Conservation (phyloP, 768 basidiomycete genomes). For the Thelephora aurantiotincta region DNA sequence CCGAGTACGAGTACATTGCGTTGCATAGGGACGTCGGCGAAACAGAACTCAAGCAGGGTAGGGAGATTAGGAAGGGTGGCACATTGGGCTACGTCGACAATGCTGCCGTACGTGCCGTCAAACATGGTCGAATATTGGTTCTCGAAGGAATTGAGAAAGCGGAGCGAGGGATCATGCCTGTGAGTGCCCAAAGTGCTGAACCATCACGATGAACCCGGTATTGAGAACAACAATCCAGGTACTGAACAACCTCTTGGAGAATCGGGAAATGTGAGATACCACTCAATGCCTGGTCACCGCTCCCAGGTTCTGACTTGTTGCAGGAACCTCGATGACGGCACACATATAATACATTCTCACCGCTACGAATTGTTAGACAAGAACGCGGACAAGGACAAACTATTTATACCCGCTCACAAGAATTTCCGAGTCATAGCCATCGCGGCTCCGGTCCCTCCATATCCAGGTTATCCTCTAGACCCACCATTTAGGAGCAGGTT, state of each 20-base stretch:
- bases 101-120: slow-evolving; percentile 50
- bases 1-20: slow-evolving; percentile 56
- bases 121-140: slow-evolving; percentile 48
- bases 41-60: slow-evolving; percentile 57
- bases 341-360: slow-evolving; percentile 53
- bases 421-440: slow-evolving; percentile 59
- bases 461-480: slow-evolving; percentile 49
- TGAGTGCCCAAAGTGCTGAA: slow-evolving; percentile 15
- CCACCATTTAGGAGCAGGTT: slow-evolving; percentile 59
- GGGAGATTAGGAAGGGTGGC: slow-evolving; percentile 48
- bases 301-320: background rate
- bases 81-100: slow-evolving; percentile 57
- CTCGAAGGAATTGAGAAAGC: slow-evolving; percentile 62
- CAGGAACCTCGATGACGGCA: slow-evolving; percentile 58
- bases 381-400: slow-evolving; percentile 14
- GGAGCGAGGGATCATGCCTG: slow-evolving; percentile 61
- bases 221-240: slow-evolving; percentile 12
- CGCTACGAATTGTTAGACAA: slow-evolving; percentile 36
- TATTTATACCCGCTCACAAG: slow-evolving; percentile 51
- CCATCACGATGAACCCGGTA: background rate
- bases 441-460: slow-evolving; percentile 54
- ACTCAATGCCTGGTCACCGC: background rate
- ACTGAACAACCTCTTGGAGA: slow-evolving; percentile 55
- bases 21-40: slow-evolving; percentile 60
- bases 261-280: slow-evolving; percentile 44